These are phyloP conservation scores for Diaporthe sp. DNA, from an alignment of 2,329 filamentous ascomycete genomes.

Conservation along the genomic window DNA sequence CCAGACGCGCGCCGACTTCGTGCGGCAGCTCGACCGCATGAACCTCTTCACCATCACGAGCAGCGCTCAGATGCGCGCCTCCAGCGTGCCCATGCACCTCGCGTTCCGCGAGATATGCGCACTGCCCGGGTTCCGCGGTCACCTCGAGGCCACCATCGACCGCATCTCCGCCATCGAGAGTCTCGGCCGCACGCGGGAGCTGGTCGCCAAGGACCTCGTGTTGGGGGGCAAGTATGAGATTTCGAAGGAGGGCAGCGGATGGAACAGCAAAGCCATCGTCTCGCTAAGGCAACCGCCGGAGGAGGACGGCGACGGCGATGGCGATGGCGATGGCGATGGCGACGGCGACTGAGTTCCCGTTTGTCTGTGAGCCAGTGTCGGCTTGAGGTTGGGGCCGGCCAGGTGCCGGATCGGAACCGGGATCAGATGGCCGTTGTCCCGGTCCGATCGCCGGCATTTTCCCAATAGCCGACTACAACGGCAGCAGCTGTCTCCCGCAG, in stretches of 20 bases:
- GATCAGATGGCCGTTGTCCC: not conserved
- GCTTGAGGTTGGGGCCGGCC: not conserved
- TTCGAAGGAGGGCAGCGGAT: conserved; percentile 46
- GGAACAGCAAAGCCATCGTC: conserved; percentile 53
- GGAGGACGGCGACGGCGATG: conserved; percentile 42
- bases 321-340: conserved; percentile 38
- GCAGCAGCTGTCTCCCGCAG: conserved; percentile 1
- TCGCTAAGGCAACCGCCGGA: conserved; percentile 47
- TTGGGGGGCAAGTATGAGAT: conserved; percentile 84
- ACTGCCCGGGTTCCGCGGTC: conserved; percentile 81
- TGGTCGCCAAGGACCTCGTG: conserved; percentile 95
- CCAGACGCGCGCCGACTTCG: conserved; percentile 96
- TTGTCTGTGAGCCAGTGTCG: not conserved
- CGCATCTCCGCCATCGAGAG: conserved; percentile 94
- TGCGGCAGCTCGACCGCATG: conserved; percentile 89
- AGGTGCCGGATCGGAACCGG: not conserved
- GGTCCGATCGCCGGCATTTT: not conserved
- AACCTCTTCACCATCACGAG: conserved; percentile 97
- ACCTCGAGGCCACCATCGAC: conserved; percentile 83
- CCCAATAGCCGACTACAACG: not conserved
- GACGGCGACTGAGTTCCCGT: not conserved
- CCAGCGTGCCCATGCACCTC: conserved; percentile 94
- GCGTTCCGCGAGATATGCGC: conserved; percentile 88
- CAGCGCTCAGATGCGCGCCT: conserved; percentile 86
- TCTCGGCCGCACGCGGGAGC: conserved; percentile 89